A percentile compares a stretch with the other conserved stretches of the same genome.
Evolutionary conservation across 139 green algal species (phyloP).

Genomic region (Closterium sp.): DNA sequence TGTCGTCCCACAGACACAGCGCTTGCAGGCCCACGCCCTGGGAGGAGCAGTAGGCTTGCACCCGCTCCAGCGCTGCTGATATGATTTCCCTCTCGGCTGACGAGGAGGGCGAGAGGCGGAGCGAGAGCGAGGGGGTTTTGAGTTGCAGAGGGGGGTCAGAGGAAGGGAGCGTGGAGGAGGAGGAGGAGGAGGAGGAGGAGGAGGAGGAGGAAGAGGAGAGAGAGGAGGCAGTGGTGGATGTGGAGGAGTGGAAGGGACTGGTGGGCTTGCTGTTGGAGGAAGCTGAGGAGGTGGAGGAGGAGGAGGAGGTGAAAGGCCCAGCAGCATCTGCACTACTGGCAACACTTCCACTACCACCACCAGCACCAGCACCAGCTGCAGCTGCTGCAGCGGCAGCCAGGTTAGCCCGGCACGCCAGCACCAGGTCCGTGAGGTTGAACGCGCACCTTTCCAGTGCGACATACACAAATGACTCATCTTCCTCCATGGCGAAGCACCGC

Average conservation of each 20-base stretch:
- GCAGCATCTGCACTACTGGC: neutral
- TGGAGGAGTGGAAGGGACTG: neutral
- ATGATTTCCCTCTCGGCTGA: neutral
- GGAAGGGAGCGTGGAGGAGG: neutral
- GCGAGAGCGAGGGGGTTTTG: neutral
- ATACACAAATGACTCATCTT: conserved; percentile 96
- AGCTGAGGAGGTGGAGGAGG: no score
- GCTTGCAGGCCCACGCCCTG: neutral
- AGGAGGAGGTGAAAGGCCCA: neutral
- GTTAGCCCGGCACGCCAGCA: conserved; percentile 20
- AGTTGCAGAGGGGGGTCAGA: neutral
- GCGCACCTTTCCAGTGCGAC: conserved; percentile 90
- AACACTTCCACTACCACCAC: neutral
- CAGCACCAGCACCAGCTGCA: neutral
- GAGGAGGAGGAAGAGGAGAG: no score
- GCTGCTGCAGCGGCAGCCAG: neutral
- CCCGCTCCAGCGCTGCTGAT: neutral
- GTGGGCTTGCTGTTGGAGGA: neutral
- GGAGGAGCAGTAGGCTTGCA: neutral
- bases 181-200: neutral
- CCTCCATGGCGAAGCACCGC: conserved; percentile 94
- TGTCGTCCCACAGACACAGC: neutral
- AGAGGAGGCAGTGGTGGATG: neutral
- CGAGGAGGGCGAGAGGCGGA: neutral
- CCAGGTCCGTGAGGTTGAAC: conserved; percentile 59